Evolutionary conservation across 1,284 basidiomycete genomes (phyloP).

Genomic region (Cystobasidium slooffiae): DNA sequence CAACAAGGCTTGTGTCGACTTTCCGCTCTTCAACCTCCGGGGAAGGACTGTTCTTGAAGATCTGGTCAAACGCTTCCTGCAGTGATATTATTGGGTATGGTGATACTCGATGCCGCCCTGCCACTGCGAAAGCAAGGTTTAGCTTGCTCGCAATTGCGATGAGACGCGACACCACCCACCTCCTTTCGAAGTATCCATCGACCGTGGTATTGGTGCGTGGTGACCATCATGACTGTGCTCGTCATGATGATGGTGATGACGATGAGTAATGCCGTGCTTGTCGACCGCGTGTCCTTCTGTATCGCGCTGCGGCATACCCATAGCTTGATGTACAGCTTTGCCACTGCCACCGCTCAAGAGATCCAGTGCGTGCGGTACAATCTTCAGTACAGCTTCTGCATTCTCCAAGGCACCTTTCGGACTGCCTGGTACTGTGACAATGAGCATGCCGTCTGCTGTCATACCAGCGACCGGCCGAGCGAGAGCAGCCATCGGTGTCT

Average conservation of each 20-base stretch:
- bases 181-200: slow-evolving; percentile 69
- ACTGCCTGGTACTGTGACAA: slow-evolving; percentile 81
- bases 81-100: slow-evolving; percentile 75
- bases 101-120: slow-evolving; percentile 70
- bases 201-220: slow-evolving; percentile 60
- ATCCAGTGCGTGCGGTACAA: slow-evolving; percentile 69
- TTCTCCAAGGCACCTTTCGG: slow-evolving; percentile 82
- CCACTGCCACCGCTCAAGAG: slow-evolving; percentile 74
- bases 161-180: slow-evolving; percentile 60
- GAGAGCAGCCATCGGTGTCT: slow-evolving; percentile 79
- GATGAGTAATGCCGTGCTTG: slow-evolving; percentile 6
- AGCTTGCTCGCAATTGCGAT: not conserved
- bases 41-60: slow-evolving; percentile 63
- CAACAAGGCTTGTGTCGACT: slow-evolving; percentile 65
- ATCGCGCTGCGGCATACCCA: slow-evolving; percentile 42
- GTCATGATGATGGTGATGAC: slow-evolving; percentile 56
- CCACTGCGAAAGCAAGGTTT: slow-evolving; percentile 59
- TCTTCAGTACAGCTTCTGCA: slow-evolving; percentile 66
- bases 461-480: slow-evolving; percentile 81
- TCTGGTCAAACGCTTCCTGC: slow-evolving; percentile 66
- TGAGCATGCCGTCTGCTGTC: slow-evolving; percentile 64
- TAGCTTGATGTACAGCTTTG: slow-evolving; percentile 62
- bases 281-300: slow-evolving; percentile 14
- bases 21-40: slow-evolving; percentile 59
- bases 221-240: slow-evolving; percentile 58